phyloP scores from a whole-genome alignment of 2,329 filamentous ascomycete genomes.

The Kalmusia sp. region DNA sequence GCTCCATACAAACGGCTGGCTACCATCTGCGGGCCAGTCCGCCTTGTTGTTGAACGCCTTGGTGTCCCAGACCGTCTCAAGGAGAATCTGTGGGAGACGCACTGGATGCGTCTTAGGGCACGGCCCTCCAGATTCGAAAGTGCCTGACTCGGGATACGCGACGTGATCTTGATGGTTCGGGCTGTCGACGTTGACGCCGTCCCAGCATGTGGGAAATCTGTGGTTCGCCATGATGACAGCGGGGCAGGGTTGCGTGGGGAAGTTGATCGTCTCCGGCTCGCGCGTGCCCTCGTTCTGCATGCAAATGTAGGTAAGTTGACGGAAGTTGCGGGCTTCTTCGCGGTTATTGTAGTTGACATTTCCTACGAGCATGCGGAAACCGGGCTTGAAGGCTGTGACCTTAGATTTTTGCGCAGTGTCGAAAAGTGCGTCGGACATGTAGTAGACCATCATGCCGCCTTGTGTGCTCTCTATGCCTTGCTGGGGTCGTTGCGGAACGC shows the following conservation, averaged over 20 bases:
- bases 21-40: slow-evolving; percentile 39
- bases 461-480: slow-evolving; percentile 51
- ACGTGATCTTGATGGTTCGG: slow-evolving; percentile 63
- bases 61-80: slow-evolving; percentile 44
- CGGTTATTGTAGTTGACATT: slow-evolving; percentile 41
- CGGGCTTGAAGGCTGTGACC: slow-evolving; percentile 51
- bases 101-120: slow-evolving; percentile 38
- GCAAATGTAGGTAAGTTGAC: slow-evolving; percentile 38
- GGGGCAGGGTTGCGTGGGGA: slow-evolving; percentile 48
- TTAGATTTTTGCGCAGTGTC: slow-evolving; percentile 40
- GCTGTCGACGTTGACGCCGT: slow-evolving; percentile 59
- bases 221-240: slow-evolving; percentile 48
- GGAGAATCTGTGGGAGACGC: slow-evolving; percentile 36
- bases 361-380: slow-evolving; percentile 58
- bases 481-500: slow-evolving; percentile 50
- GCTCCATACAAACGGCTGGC: slow-evolving; percentile 42
- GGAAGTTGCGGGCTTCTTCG: slow-evolving; percentile 35
- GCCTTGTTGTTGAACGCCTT: slow-evolving; percentile 39
- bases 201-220: slow-evolving; percentile 49
- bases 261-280: slow-evolving; percentile 43
- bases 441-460: slow-evolving; percentile 41
- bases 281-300: slow-evolving; percentile 42
- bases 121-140: slow-evolving; percentile 38
- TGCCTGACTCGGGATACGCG: slow-evolving; percentile 45
- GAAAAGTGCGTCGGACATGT: slow-evolving; percentile 39